Conservation (phyloP, 2,329 filamentous ascomycete genomes). For the Penicillium vulpinum region DNA sequence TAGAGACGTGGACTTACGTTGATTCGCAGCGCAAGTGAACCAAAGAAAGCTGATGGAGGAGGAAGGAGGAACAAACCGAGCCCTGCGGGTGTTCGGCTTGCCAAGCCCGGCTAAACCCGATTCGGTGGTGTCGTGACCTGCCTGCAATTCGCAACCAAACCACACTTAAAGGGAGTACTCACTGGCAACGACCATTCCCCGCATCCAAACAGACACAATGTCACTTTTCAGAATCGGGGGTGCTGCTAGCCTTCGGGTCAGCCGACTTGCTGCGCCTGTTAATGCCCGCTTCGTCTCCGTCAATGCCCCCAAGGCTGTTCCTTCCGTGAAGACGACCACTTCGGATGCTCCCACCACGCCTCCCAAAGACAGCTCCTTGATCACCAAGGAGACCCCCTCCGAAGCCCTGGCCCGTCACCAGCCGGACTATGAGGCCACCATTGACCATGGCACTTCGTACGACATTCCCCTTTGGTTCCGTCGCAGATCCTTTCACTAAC, state of each 20-base stretch:
- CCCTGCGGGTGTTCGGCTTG: slow-evolving; percentile 42
- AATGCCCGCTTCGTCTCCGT: slow-evolving; percentile 39
- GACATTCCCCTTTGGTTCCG: slow-evolving; percentile 31
- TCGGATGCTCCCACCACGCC: slow-evolving; percentile 46
- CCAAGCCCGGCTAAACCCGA: slow-evolving; percentile 35
- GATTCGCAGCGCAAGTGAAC: slow-evolving; percentile 35
- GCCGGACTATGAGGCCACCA: slow-evolving; percentile 76
- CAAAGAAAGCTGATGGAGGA: slow-evolving; percentile 35
- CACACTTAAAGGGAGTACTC: slow-evolving; percentile 31
- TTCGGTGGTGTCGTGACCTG: slow-evolving; percentile 35
- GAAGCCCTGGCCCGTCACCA: slow-evolving; percentile 63
- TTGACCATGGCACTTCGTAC: slow-evolving; percentile 91
- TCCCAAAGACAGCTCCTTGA: slow-evolving; percentile 46
- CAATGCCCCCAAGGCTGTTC: slow-evolving; percentile 47
- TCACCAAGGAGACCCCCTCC: slow-evolving; percentile 52
- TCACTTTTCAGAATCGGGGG: slow-evolving; percentile 62
- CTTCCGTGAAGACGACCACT: slow-evolving; percentile 55
- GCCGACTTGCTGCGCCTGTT: slow-evolving; percentile 31
- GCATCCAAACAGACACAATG: slow-evolving; percentile 52
- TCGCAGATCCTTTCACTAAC: slow-evolving; percentile 28
- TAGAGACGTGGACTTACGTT: slow-evolving; percentile 29
- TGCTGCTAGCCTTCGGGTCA: slow-evolving; percentile 35
- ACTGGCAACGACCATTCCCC: slow-evolving; percentile 29
- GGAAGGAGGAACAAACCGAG: slow-evolving; percentile 30
- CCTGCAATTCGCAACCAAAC: slow-evolving; percentile 34